Evolutionary conservation across 495 filamentous ascomycete species (phyloP), one percentile per base, ranked within the genome.

Genomic region (Daldinia loculata): DNA sequence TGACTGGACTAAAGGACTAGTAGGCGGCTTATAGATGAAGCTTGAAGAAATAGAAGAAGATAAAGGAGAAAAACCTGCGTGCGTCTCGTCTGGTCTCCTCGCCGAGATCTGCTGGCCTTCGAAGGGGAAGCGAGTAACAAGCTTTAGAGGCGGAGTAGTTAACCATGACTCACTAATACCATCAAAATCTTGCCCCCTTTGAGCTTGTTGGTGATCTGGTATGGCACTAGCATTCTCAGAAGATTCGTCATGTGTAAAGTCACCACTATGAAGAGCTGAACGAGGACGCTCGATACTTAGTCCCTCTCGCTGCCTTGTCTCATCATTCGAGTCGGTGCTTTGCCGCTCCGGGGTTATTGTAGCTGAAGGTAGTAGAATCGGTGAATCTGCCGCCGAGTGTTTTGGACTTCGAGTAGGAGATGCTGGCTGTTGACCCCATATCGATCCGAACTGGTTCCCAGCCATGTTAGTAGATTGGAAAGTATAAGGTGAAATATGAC

Each of bases 1-100:
- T 66, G 93, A 93, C 74, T 98, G 89, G 3, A 95, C 93, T 24
- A 99, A 82, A 19, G 95, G 96, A 66, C 94, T 98, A 11, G 95
- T 98, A 5, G 95, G 95, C 3, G 91, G 87, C 77, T 94, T 92
- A 48, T 95, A 89, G 19, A 92, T 84, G 78, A 97, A 97, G 69
- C 89, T 94, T 2, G 92, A 93, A 0, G 93, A 91, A n/a, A 87
- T 80, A 15, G 91, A 92, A 2, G 91, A 91, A 8, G 90, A 90
- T 4, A 94, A 71, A 0, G 93, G 93, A 14, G 90, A 88, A 41
- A 67, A 90, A 83, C 72, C 86, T 66, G 55, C 72, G 78, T 59
- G 72, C 67, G 71, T 41, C 61, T 78, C 69, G 78, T 80, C 14
- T 68, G 74, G 63, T 78, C 78, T 59, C 67, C 78, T 59, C 67